Base-by-base conservation (phyloP, 2,329 filamentous ascomycete species). In the Claviceps sp. region DNA sequence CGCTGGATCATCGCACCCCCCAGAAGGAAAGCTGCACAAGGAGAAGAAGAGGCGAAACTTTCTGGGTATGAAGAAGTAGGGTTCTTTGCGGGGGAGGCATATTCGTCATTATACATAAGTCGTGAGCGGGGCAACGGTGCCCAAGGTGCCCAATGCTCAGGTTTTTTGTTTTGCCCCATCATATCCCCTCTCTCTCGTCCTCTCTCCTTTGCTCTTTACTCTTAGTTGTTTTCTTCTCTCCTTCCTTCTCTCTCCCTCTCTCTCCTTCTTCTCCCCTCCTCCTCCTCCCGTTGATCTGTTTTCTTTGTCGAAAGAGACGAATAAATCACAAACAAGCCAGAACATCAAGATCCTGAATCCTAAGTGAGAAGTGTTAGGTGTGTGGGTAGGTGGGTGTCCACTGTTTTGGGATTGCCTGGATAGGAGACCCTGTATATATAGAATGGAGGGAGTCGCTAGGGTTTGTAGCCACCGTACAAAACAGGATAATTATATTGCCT, bases 1-100 rank as follows among this genome's bases (percentile, higher is more conserved):
- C 38, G 36, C 5, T 13, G 30, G 30, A 11, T 34, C 48, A 48
- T 56, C 61, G 52, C 56, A 58, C 14, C 58, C 60, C 18, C 63
- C 64, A 4, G 61, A 67, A 57, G 63, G 69, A 4, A 77, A 74
- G 58, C 63, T 67, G 5, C 70, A 72, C 48, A 81, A 82, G 65
- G 75, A 79, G 61, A 83, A 83, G 69, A 82, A 82, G 72, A 77
- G 72, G 62, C 70, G 77, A 50, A 76, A 77, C 54, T 76, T 80
- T 56, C 67, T 81, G 53, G 73, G 76, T 30, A 72, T 79, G 59
- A 82, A 81, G 67, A 84, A 85, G 64, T 71, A 69, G 65, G 60
- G 59, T 52, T 67, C 63, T 62, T 55, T 57, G 40, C 60, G 54
- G 43, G 54, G 55, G n/a, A 56, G 46, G 24, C 37, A 41, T 8